Base-by-base conservation (phyloP, 176 grass and related monocot species). In the Cenchrus fungigraminus region DNA sequence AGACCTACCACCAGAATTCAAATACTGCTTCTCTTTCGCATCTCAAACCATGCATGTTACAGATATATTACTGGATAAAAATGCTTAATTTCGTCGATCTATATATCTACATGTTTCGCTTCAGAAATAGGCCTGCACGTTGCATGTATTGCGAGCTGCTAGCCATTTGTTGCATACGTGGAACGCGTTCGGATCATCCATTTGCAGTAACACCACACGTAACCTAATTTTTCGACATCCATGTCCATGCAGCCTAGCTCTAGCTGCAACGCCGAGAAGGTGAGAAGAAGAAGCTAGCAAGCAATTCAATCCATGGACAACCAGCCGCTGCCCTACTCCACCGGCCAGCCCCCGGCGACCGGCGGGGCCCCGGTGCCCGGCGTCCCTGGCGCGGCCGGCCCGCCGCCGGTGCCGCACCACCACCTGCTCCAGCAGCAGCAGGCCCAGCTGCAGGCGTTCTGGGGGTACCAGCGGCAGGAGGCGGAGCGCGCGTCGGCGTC, bases 401-500 rank as follows among this genome's bases (percentile, higher is more conserved):
- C 85, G 0, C 89, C 85, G 65, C 68, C 90, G 22, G 73, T 95
- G 79, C 87, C 90, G 82, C 90, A 86, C 34, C 93, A 95, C 81
- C 93, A 95, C 88, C 82, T 92, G 69, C 83, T 95, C 47, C 93
- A 95, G 83, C 91, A 93, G 71, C 93, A 92, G 82, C 93, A 95
- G 74, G 85, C 90, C 2, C 93, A 95, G 80, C 85, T 95, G 62
- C 90, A 92, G 73, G 87, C 91, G 37, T 95, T 95, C 85, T 95
- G 93, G 93, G 88, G 87, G 82, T 91, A 95, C 87, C 93, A 95
- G 82, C 93, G 93, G 4, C 86, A 89, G 79, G 93, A 95, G 77
- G 90, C 93, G 31, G 93, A 95, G 88, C 87, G 90, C 71, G 93
- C 90, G 37, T 89, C 90, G 59, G 87, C 90, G 17, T 89, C 92